These are phyloP conservation scores for Auriculariales sp. DNA, from an alignment of 768 basidiomycete species.

Conservation along the genomic window DNA sequence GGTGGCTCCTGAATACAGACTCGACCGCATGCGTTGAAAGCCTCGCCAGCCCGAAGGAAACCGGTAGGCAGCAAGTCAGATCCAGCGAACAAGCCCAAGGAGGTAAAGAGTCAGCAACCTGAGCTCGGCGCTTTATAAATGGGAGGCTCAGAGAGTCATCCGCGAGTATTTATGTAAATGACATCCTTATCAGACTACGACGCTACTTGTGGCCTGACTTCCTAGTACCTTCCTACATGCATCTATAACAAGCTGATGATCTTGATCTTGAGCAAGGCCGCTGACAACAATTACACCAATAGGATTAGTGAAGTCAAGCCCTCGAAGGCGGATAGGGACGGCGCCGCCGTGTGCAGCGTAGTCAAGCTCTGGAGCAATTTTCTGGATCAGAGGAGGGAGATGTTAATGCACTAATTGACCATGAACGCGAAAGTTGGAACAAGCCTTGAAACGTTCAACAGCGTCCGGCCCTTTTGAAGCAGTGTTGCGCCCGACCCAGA, in stretches of 20 bases:
- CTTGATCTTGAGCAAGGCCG: constrained; percentile 17
- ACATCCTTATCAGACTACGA: background rate
- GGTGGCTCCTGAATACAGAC: too few relatives aligned
- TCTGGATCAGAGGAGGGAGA: background rate
- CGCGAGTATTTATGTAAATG: too few relatives aligned
- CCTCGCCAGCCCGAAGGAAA: too few relatives aligned
- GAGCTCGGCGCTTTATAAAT: too few relatives aligned
- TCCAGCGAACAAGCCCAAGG: too few relatives aligned
- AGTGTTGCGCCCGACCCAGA: background rate
- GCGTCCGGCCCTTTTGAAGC: background rate
- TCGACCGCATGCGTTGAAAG: too few relatives aligned
- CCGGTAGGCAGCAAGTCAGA: too few relatives aligned
- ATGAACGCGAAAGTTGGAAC: too few relatives aligned
- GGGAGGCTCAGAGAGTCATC: too few relatives aligned
- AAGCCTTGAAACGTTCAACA: background rate
- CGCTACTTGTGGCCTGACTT: background rate
- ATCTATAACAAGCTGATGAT: constrained; percentile 19
- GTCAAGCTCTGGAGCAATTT: background rate
- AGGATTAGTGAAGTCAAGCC: constrained; percentile 16
- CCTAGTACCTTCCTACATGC: constrained; percentile 3
- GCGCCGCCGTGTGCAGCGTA: constrained; percentile 20
- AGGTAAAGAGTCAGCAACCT: too few relatives aligned
- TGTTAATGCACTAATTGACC: too few relatives aligned
- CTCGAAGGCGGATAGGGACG: constrained; percentile 19
- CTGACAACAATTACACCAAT: constrained; percentile 22